A percentile compares a stretch with the other conserved stretches of the same genome.
phyloP scores from a whole-genome alignment of 2,329 filamentous ascomycete genomes.

The Trichophyton benhamiae region DNA sequence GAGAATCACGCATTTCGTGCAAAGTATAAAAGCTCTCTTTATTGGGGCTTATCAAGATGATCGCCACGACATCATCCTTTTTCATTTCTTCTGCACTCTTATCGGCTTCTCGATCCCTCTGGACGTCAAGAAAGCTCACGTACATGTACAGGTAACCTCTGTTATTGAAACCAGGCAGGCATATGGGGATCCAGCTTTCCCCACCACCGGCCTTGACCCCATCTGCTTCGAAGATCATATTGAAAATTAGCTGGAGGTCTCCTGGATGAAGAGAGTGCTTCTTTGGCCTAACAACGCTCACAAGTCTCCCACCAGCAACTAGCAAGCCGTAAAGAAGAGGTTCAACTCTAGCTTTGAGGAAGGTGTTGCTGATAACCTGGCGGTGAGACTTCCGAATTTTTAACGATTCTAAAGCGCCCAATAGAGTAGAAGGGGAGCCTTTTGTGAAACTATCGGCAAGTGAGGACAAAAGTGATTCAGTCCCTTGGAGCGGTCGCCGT shows the following conservation, averaged over 20 bases:
- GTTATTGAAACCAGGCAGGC: conserved; percentile 93
- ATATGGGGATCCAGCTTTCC: conserved; percentile 95
- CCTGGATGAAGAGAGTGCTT: conserved; percentile 92
- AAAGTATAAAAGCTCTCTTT: conserved; percentile 90
- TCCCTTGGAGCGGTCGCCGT: conserved; percentile 77
- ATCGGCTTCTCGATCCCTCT: conserved; percentile 13
- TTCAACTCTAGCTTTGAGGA: conserved; percentile 64
- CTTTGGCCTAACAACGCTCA: conserved; percentile 87
- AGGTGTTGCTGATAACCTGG: conserved; percentile 70
- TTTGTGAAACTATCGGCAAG: conserved; percentile 88
- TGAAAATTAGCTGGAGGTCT: conserved; percentile 92
- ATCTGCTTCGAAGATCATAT: conserved; percentile 96
- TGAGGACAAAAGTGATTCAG: conserved; percentile 79
- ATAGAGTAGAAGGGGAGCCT: conserved; percentile 75
- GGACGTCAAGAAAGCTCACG: conserved; percentile 76
- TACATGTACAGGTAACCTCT: conserved; percentile 98
- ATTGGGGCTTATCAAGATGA: conserved; percentile 82
- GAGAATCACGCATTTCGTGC: conserved; percentile 54
- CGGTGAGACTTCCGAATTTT: conserved; percentile 80
- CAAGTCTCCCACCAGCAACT: conserved; percentile 80
- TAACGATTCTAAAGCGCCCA: conserved; percentile 88
- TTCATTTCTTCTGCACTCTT: conserved; percentile 20
- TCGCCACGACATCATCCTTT: conserved; percentile 63
- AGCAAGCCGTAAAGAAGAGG: conserved; percentile 85
- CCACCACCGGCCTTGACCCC: conserved; percentile 84